phyloP scores from a whole-genome alignment of 2,329 filamentous ascomycete species.

The Graphilbum ipis-grandicollis region DNA sequence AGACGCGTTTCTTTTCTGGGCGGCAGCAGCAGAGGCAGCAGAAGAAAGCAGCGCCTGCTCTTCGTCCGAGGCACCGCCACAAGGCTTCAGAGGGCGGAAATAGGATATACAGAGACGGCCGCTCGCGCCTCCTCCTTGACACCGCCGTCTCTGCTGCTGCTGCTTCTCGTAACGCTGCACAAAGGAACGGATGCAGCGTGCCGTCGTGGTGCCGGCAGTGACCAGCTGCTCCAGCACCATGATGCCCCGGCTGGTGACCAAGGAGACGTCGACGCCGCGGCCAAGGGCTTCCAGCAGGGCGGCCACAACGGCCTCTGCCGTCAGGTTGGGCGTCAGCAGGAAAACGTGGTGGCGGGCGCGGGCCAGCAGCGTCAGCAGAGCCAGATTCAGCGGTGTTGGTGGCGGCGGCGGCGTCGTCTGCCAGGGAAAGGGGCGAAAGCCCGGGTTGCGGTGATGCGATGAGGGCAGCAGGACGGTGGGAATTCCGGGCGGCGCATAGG shows the following conservation, averaged over 20 bases:
- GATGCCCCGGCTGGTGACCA: slow-evolving; percentile 51
- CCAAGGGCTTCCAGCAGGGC: slow-evolving; percentile 42
- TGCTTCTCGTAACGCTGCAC: slow-evolving; percentile 34
- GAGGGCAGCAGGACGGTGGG: slow-evolving; percentile 53
- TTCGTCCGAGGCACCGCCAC: neutral
- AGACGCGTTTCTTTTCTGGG: slow-evolving; percentile 3
- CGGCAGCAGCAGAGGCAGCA: neutral
- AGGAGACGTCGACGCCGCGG: slow-evolving; percentile 49
- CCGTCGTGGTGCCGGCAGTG: slow-evolving; percentile 59
- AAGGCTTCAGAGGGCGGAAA: slow-evolving; percentile 22
- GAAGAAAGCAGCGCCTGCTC: slow-evolving; percentile 3
- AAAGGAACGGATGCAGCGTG: slow-evolving; percentile 42
- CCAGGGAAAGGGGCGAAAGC: slow-evolving; percentile 42
- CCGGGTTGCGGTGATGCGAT: slow-evolving; percentile 51
- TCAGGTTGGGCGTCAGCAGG: slow-evolving; percentile 66
- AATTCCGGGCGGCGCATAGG: neutral
- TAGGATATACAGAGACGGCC: slow-evolving; percentile 42
- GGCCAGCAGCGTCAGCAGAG: slow-evolving; percentile 41
- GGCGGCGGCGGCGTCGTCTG: slow-evolving; percentile 19
- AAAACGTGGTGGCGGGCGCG: slow-evolving; percentile 42
- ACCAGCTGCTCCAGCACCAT: slow-evolving; percentile 71
- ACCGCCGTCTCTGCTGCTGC: no score
- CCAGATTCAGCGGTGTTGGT: slow-evolving; percentile 50
- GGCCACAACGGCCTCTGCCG: slow-evolving; percentile 44
- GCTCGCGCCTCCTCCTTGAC: slow-evolving; percentile 4